Percentiles rank a stretch among this genome's conserved stretches.
phyloP scores from a whole-genome alignment of 805 yeast genomes.

The Candida rishiriensis region DNA sequence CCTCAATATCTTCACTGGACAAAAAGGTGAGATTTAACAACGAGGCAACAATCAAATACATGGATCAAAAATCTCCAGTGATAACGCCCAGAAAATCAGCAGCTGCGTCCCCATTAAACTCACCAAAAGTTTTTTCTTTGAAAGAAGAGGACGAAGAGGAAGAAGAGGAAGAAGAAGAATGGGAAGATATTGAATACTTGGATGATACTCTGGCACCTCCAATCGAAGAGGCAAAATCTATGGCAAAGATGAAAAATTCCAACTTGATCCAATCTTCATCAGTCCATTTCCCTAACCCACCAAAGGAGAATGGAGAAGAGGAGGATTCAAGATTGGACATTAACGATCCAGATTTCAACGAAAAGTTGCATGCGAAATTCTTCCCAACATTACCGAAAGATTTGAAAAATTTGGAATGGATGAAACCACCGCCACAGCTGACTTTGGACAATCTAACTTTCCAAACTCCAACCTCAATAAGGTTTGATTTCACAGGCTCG shows the following conservation, averaged over 20 bases:
- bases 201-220: conserved; percentile 48
- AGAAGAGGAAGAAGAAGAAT: conserved; percentile 31
- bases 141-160: conserved; percentile 24
- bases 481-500: conserved; percentile 88
- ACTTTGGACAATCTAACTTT: conserved; percentile 37
- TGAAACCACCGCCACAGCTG: conserved; percentile 67
- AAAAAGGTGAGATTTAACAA: conserved; percentile 29
- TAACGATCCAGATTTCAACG: conserved; percentile 73
- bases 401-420: conserved; percentile 83
- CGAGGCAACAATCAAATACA: conserved; percentile 30
- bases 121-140: conserved; percentile 3
- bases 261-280: conserved; percentile 30
- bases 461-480: conserved; percentile 58
- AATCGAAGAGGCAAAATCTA: conserved; percentile 36
- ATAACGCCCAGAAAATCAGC: not conserved
- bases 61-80: conserved; percentile 7
- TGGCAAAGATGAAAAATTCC: conserved; percentile 31
- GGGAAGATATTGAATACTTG: conserved; percentile 47
- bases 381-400: conserved; percentile 89
- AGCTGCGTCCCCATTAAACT: not conserved
- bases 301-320: conserved; percentile 31
- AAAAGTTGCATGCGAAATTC: conserved; percentile 75
- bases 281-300: conserved; percentile 62
- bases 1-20: conserved; percentile 14
- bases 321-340: conserved; percentile 40